Base-by-base conservation (phyloP, 1,139 yeast species). In the Sugiyamaella grinbergsii region DNA sequence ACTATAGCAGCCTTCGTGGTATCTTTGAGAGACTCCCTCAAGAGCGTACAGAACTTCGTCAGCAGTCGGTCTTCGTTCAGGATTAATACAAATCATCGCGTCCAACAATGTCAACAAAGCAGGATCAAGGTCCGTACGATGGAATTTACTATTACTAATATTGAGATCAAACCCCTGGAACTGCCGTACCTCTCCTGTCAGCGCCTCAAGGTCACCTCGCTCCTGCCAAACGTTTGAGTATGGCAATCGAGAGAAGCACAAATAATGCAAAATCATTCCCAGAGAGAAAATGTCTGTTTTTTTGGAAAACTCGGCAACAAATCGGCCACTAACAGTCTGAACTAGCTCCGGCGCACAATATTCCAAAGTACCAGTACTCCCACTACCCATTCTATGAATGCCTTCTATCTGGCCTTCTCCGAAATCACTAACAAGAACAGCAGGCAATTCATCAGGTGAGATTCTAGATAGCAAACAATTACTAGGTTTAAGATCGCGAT, bases 371-470 rank as follows among this genome's bases (percentile, higher is more conserved):
- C 96, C 96, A 0, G 96, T 89, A 43, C 82, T 79, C 0, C 96
- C 96, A 7, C 85, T 79, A 1, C 82, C 83, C 5, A 71, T 65
- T 49, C 87, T 67, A 43, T 65, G 63, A 22, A 76, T 74, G 1
- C 86, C 89, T 42, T 83, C 83, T 58, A 85, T 73, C 57, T 86
- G 88, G 3, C 95, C 88, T 65, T 90, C 96, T 1, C 97, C 96
- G 66, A 90, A 85, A 69, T 90, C 96, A 33, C 95, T 84, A 8
- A 90, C 93, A 16, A 88, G 73, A 0, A 87, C 79, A 19, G 77
- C 78, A 0, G 96, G 96, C 5, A 84, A 69, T 19, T 60, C 58
- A 1, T 61, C 56, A 1, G 70, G 58, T 1, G 65, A 68, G 0
- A 59, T 59, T 1, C 69, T 63, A 31, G 82, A 76, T 45, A 89